A percentile compares a stretch with the other conserved stretches of the same genome.
Evolutionary conservation across 2,329 filamentous ascomycete genomes (phyloP).

Genomic region (Diaporthe capsici): DNA sequence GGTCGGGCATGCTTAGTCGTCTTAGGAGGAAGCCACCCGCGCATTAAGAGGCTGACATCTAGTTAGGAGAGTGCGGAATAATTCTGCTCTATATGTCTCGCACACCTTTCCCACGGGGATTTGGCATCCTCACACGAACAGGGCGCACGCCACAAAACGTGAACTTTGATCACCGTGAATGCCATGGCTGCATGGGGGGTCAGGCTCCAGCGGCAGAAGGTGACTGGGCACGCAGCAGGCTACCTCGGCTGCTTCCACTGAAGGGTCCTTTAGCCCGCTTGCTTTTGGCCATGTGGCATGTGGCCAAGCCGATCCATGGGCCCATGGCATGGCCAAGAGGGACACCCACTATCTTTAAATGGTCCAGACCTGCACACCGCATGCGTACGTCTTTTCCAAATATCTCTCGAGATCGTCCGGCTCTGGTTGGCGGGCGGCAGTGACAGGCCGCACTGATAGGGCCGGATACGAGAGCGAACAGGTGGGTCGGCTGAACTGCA

Average conservation of each 20-base stretch:
- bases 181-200: not conserved
- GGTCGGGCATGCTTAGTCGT: not conserved
- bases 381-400: not conserved
- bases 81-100: constrained; percentile 1
- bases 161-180: too few relatives aligned
- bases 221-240: not conserved
- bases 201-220: not conserved
- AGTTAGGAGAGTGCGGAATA: not conserved
- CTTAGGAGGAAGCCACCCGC: not conserved
- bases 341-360: not conserved
- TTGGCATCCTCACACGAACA: not conserved
- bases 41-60: not conserved
- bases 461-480: constrained; percentile 10
- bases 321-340: not conserved
- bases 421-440: not conserved
- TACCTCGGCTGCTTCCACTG: not conserved
- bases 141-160: not conserved
- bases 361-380: not conserved
- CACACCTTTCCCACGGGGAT: not conserved
- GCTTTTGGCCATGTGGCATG: not conserved
- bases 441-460: not conserved
- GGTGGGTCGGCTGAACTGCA: not conserved
- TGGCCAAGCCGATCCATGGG: not conserved
- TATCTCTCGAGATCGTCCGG: not conserved
- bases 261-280: not conserved